Percentiles rank a stretch among this genome's conserved stretches.
phyloP scores from a whole-genome alignment of 768 basidiomycete genomes.

The Kockovaella imperatae region DNA sequence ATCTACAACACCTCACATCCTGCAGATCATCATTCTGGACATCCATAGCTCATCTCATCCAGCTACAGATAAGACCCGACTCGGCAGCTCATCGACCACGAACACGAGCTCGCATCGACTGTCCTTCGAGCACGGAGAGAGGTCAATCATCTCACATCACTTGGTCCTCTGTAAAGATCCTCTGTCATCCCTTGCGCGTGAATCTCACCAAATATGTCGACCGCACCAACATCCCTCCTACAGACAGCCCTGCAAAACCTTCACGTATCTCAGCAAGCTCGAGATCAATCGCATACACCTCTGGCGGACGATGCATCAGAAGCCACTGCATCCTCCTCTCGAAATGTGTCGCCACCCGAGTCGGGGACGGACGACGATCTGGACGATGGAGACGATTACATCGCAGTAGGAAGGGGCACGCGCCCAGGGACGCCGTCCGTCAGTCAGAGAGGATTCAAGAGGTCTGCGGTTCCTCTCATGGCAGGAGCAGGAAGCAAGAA shows the following conservation, averaged over 20 bases:
- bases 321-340: conserved; percentile 7
- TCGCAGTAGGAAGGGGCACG: conserved; percentile 37
- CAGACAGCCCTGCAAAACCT: conserved; percentile 43
- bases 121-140: too few species aligned
- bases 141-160: too few species aligned
- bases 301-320: conserved; percentile 9
- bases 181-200: neutral
- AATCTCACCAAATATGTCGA: conserved; percentile 24
- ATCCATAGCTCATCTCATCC: too few species aligned
- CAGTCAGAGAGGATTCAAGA: conserved; percentile 11
- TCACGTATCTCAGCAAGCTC: conserved; percentile 32
- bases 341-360: neutral
- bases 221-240: conserved; percentile 34
- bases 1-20: neutral
- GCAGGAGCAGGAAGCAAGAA: conserved; percentile 12
- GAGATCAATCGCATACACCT: conserved; percentile 21
- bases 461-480: conserved; percentile 18
- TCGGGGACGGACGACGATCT: conserved; percentile 12
- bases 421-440: conserved; percentile 32
- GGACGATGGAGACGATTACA: conserved; percentile 28
- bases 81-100: too few species aligned
- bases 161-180: too few species aligned
- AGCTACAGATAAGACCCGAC: too few species aligned
- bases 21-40: neutral
- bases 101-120: too few species aligned